phyloP scores from a whole-genome alignment of 768 basidiomycete genomes.

The Suillus bovinus region DNA sequence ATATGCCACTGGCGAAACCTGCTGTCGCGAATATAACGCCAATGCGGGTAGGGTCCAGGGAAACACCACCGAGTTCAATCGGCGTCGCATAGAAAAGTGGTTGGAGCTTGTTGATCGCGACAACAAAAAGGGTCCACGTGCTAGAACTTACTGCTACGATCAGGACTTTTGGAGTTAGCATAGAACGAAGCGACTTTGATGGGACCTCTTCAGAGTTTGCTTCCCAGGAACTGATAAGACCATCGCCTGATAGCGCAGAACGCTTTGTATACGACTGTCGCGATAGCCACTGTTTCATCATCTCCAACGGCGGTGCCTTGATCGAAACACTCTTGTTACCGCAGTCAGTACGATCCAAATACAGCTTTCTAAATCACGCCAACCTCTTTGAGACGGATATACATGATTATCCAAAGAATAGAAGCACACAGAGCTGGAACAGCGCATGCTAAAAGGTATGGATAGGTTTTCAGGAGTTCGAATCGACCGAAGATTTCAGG shows the following conservation, averaged over 20 bases:
- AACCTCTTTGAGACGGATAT: not conserved
- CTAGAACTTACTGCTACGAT: slow-evolving; percentile 35
- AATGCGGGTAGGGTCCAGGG: not conserved
- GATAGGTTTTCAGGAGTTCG: not conserved
- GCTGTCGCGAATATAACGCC: not conserved
- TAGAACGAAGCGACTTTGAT: not conserved
- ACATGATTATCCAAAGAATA: not conserved
- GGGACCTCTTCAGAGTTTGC: slow-evolving; percentile 32
- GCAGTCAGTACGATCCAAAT: not conserved
- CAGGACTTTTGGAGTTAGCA: not conserved
- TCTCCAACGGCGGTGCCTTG: not conserved
- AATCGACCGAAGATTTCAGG: not conserved
- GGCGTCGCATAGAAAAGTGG: slow-evolving; percentile 50
- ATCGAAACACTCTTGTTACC: not conserved
- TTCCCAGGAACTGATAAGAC: not conserved
- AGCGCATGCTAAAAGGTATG: not conserved
- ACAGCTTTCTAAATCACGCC: not conserved
- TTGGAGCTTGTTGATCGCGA: slow-evolving; percentile 37
- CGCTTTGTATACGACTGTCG: not conserved
- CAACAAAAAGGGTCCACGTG: slow-evolving; percentile 42
- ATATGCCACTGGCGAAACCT: not conserved
- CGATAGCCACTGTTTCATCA: not conserved
- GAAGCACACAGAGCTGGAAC: not conserved
- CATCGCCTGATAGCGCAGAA: not conserved
- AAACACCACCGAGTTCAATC: slow-evolving; percentile 18